A percentile compares a stretch with the other conserved stretches of the same genome.
Conservation (phyloP, 73 alveolate species). For the Vitrella brassicaformis region DNA sequence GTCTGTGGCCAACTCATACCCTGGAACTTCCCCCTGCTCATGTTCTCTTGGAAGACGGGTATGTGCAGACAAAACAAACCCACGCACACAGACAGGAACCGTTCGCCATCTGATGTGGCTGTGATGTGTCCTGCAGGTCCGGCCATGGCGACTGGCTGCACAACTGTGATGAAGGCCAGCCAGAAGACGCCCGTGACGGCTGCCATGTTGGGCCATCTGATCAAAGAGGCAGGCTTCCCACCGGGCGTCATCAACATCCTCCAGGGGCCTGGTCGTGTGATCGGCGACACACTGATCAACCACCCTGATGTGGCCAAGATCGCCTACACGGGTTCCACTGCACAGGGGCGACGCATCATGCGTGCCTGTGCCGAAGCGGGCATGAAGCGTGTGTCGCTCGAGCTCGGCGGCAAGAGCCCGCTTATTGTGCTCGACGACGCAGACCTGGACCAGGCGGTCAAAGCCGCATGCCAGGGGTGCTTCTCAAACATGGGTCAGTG, state of each 20-base stretch:
- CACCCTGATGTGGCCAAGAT: slow-evolving; percentile 70
- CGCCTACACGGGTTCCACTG: slow-evolving; percentile 85
- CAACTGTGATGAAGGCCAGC: slow-evolving; percentile 78
- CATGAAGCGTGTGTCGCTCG: slow-evolving; percentile 69
- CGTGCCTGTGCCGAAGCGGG: slow-evolving; percentile 51
- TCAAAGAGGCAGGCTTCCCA: slow-evolving; percentile 73
- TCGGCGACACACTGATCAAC: slow-evolving; percentile 58
- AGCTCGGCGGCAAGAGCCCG: slow-evolving; percentile 83
- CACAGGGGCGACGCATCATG: slow-evolving; percentile 64
- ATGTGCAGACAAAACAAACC: too few relatives aligned
- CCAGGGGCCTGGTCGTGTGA: slow-evolving; percentile 67
- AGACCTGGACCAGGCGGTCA: slow-evolving; percentile 69
- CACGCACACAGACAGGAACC: too few relatives aligned
- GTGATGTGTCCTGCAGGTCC: too few relatives aligned
- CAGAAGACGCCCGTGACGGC: slow-evolving; percentile 81
- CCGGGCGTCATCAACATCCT: slow-evolving; percentile 76
- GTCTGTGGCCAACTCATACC: slow-evolving; percentile 78
- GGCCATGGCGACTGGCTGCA: too few relatives aligned
- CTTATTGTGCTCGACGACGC: slow-evolving; percentile 71
- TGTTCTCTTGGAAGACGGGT: slow-evolving; percentile 70
- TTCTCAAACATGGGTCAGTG: slow-evolving; percentile 66
- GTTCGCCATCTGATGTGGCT: too few relatives aligned
- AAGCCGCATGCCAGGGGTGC: slow-evolving; percentile 52
- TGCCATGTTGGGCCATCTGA: slow-evolving; percentile 57
- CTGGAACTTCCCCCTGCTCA: slow-evolving; percentile 77